Evolutionary conservation across 1,139 yeast genomes (phyloP).

Genomic region (Yamadazyma membranifaciens): DNA sequence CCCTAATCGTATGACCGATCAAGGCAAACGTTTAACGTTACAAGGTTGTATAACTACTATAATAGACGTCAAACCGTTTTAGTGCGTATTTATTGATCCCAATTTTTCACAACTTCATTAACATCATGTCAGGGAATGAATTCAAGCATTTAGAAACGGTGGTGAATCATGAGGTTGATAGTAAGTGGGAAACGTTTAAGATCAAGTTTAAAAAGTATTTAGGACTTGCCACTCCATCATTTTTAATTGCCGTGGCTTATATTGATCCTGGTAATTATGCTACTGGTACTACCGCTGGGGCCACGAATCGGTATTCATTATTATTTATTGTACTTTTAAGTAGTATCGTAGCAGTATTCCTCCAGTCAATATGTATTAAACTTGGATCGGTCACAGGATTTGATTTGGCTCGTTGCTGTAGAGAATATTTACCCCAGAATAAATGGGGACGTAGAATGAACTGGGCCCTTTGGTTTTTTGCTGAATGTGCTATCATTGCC

Average conservation of each 20-base stretch:
- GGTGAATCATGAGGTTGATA: no score
- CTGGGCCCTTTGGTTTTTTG: constrained; percentile 56
- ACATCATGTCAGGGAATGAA: no score
- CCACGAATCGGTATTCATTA: constrained; percentile 59
- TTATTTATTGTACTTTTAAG: constrained; percentile 67
- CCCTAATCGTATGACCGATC: no score
- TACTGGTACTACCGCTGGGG: constrained; percentile 78
- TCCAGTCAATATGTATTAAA: constrained; percentile 70
- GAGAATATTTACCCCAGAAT: constrained; percentile 51
- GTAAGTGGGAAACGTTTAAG: constrained; percentile 1
- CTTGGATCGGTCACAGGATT: constrained; percentile 80
- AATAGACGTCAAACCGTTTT: no score
- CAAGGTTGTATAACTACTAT: no score
- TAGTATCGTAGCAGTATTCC: constrained; percentile 68
- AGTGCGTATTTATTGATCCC: no score
- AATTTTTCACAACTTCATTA: no score
- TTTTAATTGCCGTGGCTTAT: constrained; percentile 63
- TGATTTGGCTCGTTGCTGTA: constrained; percentile 70
- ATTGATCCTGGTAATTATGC: constrained; percentile 89
- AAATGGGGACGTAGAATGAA: constrained; percentile 45
- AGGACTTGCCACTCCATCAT: no score
- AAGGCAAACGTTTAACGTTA: no score
- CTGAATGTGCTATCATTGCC: constrained; percentile 79
- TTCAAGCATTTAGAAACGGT: no score
- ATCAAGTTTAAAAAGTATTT: constrained; percentile 35